Conservation (phyloP, 2,329 filamentous ascomycete genomes). For the Tolypocladium nubicola region DNA sequence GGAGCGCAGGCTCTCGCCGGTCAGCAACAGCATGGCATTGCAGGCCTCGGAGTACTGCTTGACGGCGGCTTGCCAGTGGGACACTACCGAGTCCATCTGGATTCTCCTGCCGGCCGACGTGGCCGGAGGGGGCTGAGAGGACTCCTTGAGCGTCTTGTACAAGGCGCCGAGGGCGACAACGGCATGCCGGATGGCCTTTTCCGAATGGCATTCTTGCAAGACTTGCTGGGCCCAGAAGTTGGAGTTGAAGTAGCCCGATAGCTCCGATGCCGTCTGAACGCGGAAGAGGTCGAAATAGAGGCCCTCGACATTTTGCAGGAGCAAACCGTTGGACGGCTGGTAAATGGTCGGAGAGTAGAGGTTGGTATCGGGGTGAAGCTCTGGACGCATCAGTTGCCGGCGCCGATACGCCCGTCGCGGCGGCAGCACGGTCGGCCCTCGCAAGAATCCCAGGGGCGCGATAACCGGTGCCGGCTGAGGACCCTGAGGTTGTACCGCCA, state of each 20-base stretch:
- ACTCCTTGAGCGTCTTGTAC: conserved; percentile 55
- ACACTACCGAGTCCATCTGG: conserved; percentile 24
- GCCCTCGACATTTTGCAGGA: conserved; percentile 39
- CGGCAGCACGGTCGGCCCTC: conserved; percentile 15
- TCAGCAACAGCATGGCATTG: conserved; percentile 35
- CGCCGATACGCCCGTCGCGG: conserved; percentile 18
- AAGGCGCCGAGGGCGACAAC: conserved; percentile 56
- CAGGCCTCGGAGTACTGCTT: conserved; percentile 48
- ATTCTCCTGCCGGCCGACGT: conserved; percentile 6
- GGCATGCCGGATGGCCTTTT: conserved; percentile 51
- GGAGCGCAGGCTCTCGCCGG: conserved; percentile 30
- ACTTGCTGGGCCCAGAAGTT: conserved; percentile 55
- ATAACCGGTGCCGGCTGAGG: conserved; percentile 6
- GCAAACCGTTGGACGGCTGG: conserved; percentile 32
- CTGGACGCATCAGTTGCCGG: conserved; percentile 1
- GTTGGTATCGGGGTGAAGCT: conserved; percentile 1
- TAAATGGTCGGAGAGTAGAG: conserved; percentile 22
- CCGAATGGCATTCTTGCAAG: conserved; percentile 51
- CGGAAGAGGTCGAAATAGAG: conserved; percentile 54
- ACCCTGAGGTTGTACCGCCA: conserved; percentile 9
- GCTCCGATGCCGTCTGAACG: conserved; percentile 47
- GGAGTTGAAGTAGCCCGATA: conserved; percentile 58
- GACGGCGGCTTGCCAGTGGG: conserved; percentile 50
- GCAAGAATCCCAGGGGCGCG: conserved; percentile 4
- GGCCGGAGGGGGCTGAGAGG: conserved; percentile 35